Conservation (phyloP, 768 basidiomycete species). For the Steccherinum ochraceum region DNA sequence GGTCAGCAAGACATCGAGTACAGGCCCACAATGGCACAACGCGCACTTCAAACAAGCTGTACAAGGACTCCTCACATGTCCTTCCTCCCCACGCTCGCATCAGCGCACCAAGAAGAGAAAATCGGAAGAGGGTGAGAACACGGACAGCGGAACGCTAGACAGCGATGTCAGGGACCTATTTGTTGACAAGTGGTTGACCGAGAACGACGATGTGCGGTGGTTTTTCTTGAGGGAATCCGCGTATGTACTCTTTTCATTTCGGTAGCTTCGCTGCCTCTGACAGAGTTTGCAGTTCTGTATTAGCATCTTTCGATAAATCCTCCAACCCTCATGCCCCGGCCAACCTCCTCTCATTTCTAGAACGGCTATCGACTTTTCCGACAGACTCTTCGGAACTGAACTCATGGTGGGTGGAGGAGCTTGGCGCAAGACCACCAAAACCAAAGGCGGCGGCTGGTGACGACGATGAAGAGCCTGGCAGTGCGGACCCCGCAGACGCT, state of each 20-base stretch:
- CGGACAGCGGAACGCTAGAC: conserved; percentile 33
- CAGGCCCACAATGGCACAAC: conserved; percentile 57
- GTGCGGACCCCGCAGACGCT: conserved; percentile 24
- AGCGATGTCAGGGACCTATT: conserved; percentile 59
- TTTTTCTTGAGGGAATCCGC: conserved; percentile 78
- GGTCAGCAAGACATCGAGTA: conserved; percentile 34
- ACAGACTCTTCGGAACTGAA: conserved; percentile 62
- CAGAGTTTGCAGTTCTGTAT: conserved; percentile 22
- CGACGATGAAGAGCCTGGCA: conserved; percentile 23
- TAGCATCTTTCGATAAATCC: conserved; percentile 24
- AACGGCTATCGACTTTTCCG: conserved; percentile 65
- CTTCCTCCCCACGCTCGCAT: conserved; percentile 31
- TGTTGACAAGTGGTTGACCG: conserved; percentile 65
- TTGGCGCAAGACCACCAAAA: conserved; percentile 48
- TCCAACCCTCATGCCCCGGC: conserved; percentile 22
- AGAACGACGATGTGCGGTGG: conserved; percentile 82
- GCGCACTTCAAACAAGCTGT: conserved; percentile 63
- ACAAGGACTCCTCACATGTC: conserved; percentile 54
- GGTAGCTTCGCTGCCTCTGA: not conserved
- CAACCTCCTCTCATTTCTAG: conserved; percentile 28
- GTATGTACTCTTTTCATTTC: conserved; percentile 33
- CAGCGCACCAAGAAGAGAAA: conserved; percentile 12
- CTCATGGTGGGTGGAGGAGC: conserved; percentile 72
- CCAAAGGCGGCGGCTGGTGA: conserved; percentile 20
- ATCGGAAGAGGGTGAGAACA: conserved; percentile 4